Base-by-base conservation (phyloP, 1,284 basidiomycete species). In the Marasmius tenuissimus region DNA sequence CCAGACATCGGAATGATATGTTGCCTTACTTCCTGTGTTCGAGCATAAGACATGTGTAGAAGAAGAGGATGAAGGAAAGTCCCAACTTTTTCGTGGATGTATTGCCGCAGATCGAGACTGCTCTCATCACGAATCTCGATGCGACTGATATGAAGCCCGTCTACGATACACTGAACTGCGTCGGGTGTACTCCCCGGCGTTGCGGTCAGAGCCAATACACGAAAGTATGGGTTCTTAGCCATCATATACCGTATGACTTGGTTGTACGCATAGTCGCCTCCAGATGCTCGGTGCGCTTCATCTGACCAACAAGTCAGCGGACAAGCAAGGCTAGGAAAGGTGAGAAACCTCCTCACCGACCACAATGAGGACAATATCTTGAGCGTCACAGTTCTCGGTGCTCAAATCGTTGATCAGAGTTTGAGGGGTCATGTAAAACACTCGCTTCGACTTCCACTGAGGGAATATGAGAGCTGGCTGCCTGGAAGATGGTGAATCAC, bases 381-480 rank as follows among this genome's bases (percentile, higher is more conserved):
- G 75, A 0, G 91, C 84, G 71, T 98, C 93, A 68, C 94, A 91
- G 18, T 82, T 86, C 16, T 88, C 88, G 0, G 82, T 84, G 7
- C 77, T 78, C 33, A 99, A 78, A 72, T 99, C 97, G 67, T 97
- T 98, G 62, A 93, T 81, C 27, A 99, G 83, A 0, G 97, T 98
- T 72, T 99, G 97, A 0, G 97, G 97, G 0, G 97, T 99, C 87
- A 97, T 96, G 75, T 97, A 99, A 72, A 99, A 96, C 27, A 99
- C 90, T 6, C 96, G 85, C 73, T 97, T 95, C 66, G 91, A 81
- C 65, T 81, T 77, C 92, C 93, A 97, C 89, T 94, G 57, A 22
- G 49, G 57, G 33, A 57, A 40, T 34, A 47, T 39, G 39, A 39
- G 55, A 27, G 51, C 37, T 52, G 16, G 57, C 27, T 22, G 33